phyloP scores from a whole-genome alignment of 306 rosid genomes.

The Lupinus albus region DNA sequence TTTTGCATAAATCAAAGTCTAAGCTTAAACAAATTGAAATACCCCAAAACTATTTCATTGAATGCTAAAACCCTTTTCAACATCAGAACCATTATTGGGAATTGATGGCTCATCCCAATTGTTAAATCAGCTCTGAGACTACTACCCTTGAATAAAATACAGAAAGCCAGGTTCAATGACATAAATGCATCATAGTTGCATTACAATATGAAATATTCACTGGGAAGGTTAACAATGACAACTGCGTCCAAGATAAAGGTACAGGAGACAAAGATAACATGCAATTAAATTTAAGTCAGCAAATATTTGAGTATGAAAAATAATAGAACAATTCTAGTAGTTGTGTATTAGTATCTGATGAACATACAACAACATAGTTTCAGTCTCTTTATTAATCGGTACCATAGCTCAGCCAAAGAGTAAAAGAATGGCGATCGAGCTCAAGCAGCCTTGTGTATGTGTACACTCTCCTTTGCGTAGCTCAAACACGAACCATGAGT shows the following conservation, averaged over 20 bases:
- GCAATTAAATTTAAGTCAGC: constrained; percentile 50
- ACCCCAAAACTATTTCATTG: background rate
- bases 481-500: constrained; percentile 54
- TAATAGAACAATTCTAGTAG: constrained; percentile 38
- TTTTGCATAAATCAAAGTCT: background rate
- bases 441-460: constrained; percentile 57
- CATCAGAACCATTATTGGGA: background rate
- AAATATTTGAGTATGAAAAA: constrained; percentile 48
- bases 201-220: constrained; percentile 41
- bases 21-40: background rate
- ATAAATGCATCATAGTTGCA: constrained; percentile 29
- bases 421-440: constrained; percentile 81
- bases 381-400: constrained; percentile 47
- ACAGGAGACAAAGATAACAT: constrained; percentile 41
- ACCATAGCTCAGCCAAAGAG: constrained; percentile 77
- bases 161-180: background rate
- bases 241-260: constrained; percentile 47
- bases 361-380: constrained; percentile 49
- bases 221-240: constrained; percentile 38
- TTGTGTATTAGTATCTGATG: constrained; percentile 39
- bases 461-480: constrained; percentile 46
- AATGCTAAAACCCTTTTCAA: background rate
- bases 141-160: background rate
- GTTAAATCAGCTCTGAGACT: background rate
- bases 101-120: background rate